phyloP scores from a whole-genome alignment of 371 early-diverging fungal species.

The Catenaria anguillulae region DNA sequence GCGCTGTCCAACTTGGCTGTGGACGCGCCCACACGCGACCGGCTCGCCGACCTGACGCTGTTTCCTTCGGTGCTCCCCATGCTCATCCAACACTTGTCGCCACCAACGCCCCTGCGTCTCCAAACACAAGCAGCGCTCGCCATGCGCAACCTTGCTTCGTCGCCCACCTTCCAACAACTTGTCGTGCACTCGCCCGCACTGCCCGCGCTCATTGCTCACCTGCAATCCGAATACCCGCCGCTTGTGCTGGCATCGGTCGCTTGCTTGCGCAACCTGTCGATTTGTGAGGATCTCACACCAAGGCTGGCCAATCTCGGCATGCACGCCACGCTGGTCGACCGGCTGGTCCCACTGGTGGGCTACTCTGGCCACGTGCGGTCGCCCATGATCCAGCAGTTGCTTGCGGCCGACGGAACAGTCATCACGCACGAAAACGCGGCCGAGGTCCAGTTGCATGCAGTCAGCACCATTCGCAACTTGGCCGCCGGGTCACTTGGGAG shows the following conservation, averaged over 20 bases:
- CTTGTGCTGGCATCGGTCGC: slow-evolving; percentile 79
- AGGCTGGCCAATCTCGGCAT: not conserved
- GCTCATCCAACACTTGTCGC: not conserved
- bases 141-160: slow-evolving; percentile 77
- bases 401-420: slow-evolving; percentile 33
- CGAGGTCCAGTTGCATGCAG: slow-evolving; percentile 75
- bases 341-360: slow-evolving; percentile 71
- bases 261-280: slow-evolving; percentile 82
- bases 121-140: slow-evolving; percentile 83
- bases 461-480: slow-evolving; percentile 69
- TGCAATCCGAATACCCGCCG: slow-evolving; percentile 60
- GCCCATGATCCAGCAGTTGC: slow-evolving; percentile 44
- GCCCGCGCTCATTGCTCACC: slow-evolving; percentile 49
- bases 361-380: slow-evolving; percentile 65
- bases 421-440: slow-evolving; percentile 25
- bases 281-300: slow-evolving; percentile 27
- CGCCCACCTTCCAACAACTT: slow-evolving; percentile 16
- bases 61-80: not conserved
- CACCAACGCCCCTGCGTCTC: slow-evolving; percentile 50
- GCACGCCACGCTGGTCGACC: slow-evolving; percentile 18
- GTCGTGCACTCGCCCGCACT: slow-evolving; percentile 39
- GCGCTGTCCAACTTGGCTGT: slow-evolving; percentile 85
- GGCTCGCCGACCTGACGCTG: not conserved
- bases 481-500: slow-evolving; percentile 68
- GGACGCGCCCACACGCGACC: slow-evolving; percentile 28